Percentiles rank a stretch among this genome's conserved stretches.
These are phyloP conservation scores for Acer campestre DNA, from an alignment of 345 rosid species.

Conservation along the genomic window DNA sequence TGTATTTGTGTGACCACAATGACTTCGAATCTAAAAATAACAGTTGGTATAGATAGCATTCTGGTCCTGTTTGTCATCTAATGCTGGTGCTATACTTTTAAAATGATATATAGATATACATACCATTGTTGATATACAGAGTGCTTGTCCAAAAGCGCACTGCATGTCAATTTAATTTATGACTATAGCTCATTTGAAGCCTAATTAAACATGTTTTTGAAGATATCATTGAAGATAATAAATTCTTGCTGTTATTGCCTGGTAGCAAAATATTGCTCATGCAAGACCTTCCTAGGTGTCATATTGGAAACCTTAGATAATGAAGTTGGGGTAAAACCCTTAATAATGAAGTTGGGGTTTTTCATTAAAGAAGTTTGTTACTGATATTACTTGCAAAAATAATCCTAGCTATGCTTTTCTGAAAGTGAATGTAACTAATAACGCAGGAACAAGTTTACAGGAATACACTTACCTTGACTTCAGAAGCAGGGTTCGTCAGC, in stretches of 20 bases:
- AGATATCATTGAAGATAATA: no score
- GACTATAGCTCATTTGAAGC: not conserved
- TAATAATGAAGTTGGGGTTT: not conserved
- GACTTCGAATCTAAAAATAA: not conserved
- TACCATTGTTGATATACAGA: no score
- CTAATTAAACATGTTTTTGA: not conserved
- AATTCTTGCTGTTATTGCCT: no score
- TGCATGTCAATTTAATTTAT: not conserved
- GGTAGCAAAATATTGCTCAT: no score
- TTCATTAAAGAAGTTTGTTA: not conserved
- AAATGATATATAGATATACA: not conserved
- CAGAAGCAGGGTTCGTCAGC: conserved; percentile 58
- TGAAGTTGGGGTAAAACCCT: no score
- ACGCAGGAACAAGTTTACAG: not conserved
- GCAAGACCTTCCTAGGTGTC: no score
- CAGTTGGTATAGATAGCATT: not conserved
- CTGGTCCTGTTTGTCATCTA: not conserved
- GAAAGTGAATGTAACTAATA: not conserved
- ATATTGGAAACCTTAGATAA: no score
- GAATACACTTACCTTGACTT: conserved; percentile 54
- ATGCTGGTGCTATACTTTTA: not conserved
- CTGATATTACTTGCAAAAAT: not conserved
- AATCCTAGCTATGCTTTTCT: not conserved
- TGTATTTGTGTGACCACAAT: not conserved
- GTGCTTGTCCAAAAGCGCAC: no score